Conservation (phyloP, 2,329 filamentous ascomycete species). For the Trichocomaceae sp. region DNA sequence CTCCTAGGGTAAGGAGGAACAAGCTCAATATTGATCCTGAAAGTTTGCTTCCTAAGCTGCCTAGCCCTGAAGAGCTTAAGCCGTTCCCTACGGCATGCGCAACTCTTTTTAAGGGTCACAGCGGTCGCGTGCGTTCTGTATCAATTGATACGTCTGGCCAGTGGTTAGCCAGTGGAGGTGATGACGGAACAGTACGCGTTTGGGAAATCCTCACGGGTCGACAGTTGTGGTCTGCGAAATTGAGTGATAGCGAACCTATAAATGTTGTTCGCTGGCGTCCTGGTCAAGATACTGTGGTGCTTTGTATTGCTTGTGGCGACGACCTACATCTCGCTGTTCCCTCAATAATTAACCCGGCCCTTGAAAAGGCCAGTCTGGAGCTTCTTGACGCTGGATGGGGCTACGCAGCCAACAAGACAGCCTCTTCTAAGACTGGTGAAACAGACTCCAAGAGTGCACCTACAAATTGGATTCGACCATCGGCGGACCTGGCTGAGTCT, state of each 20-base stretch:
- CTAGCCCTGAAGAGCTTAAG: constrained; percentile 84
- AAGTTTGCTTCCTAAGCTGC: constrained; percentile 85
- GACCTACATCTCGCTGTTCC: constrained; percentile 80
- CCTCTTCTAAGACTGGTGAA: constrained; percentile 46
- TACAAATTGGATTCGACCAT: constrained; percentile 77
- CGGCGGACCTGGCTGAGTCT: constrained; percentile 63
- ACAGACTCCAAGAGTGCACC: constrained; percentile 54
- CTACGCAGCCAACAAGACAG: constrained; percentile 61
- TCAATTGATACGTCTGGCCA: constrained; percentile 78
- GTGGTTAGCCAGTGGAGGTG: constrained; percentile 85
- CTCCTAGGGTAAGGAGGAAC: constrained; percentile 84
- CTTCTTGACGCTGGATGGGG: constrained; percentile 86
- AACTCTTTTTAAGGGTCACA: constrained; percentile 79
- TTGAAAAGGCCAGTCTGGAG: constrained; percentile 67
- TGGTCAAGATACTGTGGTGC: constrained; percentile 67
- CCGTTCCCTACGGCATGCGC: constrained; percentile 90
- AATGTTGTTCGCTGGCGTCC: constrained; percentile 88
- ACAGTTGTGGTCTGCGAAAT: constrained; percentile 75
- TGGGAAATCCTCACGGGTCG: constrained; percentile 84
- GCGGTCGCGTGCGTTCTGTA: constrained; percentile 77
- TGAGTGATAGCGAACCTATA: constrained; percentile 71
- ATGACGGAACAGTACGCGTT: constrained; percentile 85
- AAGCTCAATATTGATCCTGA: constrained; percentile 94
- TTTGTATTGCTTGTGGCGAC: constrained; percentile 79
- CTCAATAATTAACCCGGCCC: constrained; percentile 61